Evolutionary conservation across 1,139 yeast species (phyloP).

Genomic region (Sugiyamaella castrensis): DNA sequence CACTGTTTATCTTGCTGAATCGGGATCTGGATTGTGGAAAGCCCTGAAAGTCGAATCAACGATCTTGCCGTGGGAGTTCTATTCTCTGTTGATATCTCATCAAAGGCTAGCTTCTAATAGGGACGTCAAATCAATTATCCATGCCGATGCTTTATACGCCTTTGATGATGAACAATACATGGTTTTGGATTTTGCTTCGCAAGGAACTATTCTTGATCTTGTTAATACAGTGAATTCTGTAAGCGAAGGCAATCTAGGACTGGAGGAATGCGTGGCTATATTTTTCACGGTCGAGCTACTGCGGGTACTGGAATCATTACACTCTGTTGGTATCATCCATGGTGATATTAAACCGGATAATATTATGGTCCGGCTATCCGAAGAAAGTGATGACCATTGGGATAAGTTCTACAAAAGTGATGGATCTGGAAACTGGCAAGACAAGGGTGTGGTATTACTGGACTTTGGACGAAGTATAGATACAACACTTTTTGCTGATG

Average conservation of each 20-base stretch:
- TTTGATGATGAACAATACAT: constrained; percentile 75
- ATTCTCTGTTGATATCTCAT: constrained; percentile 45
- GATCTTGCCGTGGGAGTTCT: constrained; percentile 77
- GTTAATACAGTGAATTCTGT: constrained; percentile 43
- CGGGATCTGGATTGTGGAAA: constrained; percentile 48
- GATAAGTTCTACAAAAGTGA: constrained; percentile 32
- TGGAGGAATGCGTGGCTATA: constrained; percentile 63
- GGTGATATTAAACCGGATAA: constrained; percentile 88
- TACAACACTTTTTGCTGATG: constrained; percentile 49
- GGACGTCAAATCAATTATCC: constrained; percentile 46
- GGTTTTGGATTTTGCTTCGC: constrained; percentile 62
- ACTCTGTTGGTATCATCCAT: constrained; percentile 65
- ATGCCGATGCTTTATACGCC: constrained; percentile 51
- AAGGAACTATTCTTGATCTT: constrained; percentile 76
- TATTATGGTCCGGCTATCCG: constrained; percentile 64
- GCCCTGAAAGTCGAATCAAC: constrained; percentile 79
- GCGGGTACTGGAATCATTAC: constrained; percentile 59
- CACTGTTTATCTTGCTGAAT: constrained; percentile 70
- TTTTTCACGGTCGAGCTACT: constrained; percentile 64
- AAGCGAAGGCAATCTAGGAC: constrained; percentile 31
- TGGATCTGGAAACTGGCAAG: constrained; percentile 49
- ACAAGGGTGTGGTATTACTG: constrained; percentile 61
- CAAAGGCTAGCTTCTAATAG: constrained; percentile 30
- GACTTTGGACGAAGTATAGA: constrained; percentile 88
- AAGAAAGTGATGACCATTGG: constrained; percentile 20